A percentile compares a stretch with the other conserved stretches of the same genome.
These are phyloP conservation scores for Arabidopsis suecica DNA, from an alignment of 345 rosid species.

Conservation along the genomic window DNA sequence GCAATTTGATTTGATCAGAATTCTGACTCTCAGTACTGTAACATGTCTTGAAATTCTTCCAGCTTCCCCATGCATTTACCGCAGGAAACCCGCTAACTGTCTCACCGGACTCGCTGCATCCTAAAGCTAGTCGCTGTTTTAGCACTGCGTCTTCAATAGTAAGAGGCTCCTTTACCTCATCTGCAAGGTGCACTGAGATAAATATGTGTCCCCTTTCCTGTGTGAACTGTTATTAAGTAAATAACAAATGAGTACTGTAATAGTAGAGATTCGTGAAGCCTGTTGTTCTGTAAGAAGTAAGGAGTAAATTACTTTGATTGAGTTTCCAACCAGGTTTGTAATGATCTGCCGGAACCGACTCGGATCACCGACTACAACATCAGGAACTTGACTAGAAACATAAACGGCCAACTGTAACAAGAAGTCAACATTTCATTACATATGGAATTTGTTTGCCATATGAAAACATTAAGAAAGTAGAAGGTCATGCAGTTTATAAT, in stretches of 20 bases:
- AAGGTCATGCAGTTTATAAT: slow-evolving; percentile 1
- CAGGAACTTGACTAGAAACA: slow-evolving; percentile 82
- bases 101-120: slow-evolving; percentile 45
- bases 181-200: slow-evolving; percentile 81
- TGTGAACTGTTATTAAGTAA: slow-evolving; percentile 69
- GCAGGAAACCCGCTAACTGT: slow-evolving; percentile 77
- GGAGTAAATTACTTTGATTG: slow-evolving; percentile 71
- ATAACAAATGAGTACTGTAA: slow-evolving; percentile 12
- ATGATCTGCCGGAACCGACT: slow-evolving; percentile 87
- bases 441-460: slow-evolving; percentile 20
- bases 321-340: slow-evolving; percentile 94
- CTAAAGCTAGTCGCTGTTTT: slow-evolving; percentile 55
- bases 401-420: slow-evolving; percentile 74
- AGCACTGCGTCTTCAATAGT: slow-evolving; percentile 60
- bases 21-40: slow-evolving; percentile 44
- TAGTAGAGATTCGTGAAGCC: neutral
- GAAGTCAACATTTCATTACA: slow-evolving; percentile 29
- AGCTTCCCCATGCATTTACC: slow-evolving; percentile 82
- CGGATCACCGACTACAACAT: slow-evolving; percentile 84
- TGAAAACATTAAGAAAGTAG: slow-evolving; percentile 8
- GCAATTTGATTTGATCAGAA: slow-evolving; percentile 55
- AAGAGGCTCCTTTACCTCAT: slow-evolving; percentile 56
- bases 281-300: slow-evolving; percentile 12
- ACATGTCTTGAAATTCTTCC: slow-evolving; percentile 64
- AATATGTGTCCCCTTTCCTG: slow-evolving; percentile 79